Conservation (phyloP, 371 early-diverging fungal genomes). For the Globomyces sp. region DNA sequence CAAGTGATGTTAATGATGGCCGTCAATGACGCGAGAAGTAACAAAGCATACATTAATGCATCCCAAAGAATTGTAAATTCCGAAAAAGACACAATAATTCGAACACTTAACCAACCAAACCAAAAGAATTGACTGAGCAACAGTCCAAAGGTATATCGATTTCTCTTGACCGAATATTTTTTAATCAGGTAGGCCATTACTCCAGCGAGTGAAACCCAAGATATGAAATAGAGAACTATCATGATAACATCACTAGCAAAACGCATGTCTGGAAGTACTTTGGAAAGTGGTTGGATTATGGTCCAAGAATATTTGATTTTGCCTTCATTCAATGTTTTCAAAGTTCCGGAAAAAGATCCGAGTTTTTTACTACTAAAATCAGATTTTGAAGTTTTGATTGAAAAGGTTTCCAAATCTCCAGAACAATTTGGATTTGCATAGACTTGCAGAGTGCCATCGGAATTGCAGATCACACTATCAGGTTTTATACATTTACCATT, state of each 20-base stretch:
- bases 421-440: background rate
- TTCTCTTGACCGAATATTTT: background rate
- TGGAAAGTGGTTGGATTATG: background rate
- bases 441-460: background rate
- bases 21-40: background rate
- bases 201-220: background rate
- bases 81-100: conserved; percentile 1
- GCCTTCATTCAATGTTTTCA: background rate
- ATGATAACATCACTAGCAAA: background rate
- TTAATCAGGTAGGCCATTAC: conserved; percentile 1
- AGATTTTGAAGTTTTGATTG: background rate
- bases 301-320: conserved; percentile 2
- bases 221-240: background rate
- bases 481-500: background rate
- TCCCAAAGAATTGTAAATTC: background rate
- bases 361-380: background rate
- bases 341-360: background rate
- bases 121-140: conserved; percentile 9
- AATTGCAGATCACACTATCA: background rate
- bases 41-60: background rate
- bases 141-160: background rate
- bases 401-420: background rate
- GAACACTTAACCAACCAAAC: background rate
- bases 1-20: conserved; percentile 7
- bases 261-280: background rate